Conservation (phyloP, 768 basidiomycete species). For the Boletus tomentosulus region DNA sequence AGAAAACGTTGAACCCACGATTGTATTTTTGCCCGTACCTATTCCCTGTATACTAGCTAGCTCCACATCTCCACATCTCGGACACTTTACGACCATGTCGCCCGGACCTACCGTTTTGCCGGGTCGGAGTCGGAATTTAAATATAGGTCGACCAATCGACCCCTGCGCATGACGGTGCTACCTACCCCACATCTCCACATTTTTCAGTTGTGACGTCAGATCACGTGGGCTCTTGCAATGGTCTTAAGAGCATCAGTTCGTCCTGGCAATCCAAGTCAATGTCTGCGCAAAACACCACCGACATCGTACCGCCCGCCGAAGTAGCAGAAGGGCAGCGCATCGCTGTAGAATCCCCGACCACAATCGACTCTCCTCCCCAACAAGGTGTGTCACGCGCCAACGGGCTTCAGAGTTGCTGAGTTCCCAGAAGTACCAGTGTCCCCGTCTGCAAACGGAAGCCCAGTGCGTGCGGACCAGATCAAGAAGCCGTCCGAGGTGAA, state of each 20-base stretch:
- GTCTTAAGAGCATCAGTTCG: neutral
- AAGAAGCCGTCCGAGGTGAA: slow-evolving; percentile 24
- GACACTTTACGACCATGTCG: no score
- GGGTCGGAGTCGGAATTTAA: no score
- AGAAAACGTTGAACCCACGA: neutral
- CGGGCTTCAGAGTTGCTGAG: neutral
- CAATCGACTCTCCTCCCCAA: slow-evolving; percentile 28
- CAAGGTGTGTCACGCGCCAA: slow-evolving; percentile 33
- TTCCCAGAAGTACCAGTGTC: slow-evolving; percentile 32
- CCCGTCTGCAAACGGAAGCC: slow-evolving; percentile 31
- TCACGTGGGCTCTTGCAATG: slow-evolving; percentile 16
- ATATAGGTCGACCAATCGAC: no score
- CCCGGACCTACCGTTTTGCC: no score
- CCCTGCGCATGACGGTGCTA: no score
- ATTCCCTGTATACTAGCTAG: no score
- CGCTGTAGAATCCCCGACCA: slow-evolving; percentile 23
- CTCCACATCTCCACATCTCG: no score
- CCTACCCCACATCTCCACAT: no score
- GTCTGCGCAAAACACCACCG: neutral
- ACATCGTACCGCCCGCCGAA: slow-evolving; percentile 1
- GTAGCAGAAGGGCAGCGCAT: slow-evolving; percentile 9
- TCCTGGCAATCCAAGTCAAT: slow-evolving; percentile 4
- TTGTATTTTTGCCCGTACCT: neutral
- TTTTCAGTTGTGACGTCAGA: slow-evolving; percentile 15
- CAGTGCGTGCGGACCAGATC: slow-evolving; percentile 29